phyloP scores from a whole-genome alignment of 2,329 filamentous ascomycete genomes.

The Aspergillus tamarii region DNA sequence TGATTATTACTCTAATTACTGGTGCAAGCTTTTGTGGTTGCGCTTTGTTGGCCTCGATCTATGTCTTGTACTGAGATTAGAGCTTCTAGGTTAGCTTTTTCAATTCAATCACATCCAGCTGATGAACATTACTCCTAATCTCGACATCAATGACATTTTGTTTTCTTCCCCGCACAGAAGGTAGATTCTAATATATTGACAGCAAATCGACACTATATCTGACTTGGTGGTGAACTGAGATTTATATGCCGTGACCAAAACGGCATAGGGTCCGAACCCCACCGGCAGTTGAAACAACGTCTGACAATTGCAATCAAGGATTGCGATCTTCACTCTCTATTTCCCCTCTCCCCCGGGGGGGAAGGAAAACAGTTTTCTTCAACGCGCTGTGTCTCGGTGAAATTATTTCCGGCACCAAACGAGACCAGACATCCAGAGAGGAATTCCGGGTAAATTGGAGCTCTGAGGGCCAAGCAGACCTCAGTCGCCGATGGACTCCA shows the following conservation, averaged over 20 bases:
- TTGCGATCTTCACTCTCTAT: slow-evolving; percentile 2
- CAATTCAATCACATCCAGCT: background rate
- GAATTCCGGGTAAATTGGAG: slow-evolving; percentile 1
- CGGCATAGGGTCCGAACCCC: slow-evolving; percentile 7
- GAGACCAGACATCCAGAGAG: background rate
- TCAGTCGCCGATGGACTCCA: background rate
- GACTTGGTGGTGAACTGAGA: background rate
- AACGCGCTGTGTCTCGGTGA: background rate
- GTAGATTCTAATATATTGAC: background rate
- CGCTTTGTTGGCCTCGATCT: background rate
- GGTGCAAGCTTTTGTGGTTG: background rate
- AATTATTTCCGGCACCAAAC: slow-evolving; percentile 1
- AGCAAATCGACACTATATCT: background rate
- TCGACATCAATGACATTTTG: background rate
- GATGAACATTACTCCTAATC: background rate
- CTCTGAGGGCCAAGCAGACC: background rate
- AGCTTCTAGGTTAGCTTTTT: background rate
- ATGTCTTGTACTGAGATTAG: background rate
- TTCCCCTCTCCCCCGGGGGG: background rate
- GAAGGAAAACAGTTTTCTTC: background rate
- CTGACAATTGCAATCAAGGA: background rate
- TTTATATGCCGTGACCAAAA: slow-evolving; percentile 12
- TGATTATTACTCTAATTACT: background rate
- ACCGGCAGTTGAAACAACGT: slow-evolving; percentile 1
- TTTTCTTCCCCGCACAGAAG: background rate